Conservation (phyloP, 108 stramenopile species). For the Parmales sp. region DNA sequence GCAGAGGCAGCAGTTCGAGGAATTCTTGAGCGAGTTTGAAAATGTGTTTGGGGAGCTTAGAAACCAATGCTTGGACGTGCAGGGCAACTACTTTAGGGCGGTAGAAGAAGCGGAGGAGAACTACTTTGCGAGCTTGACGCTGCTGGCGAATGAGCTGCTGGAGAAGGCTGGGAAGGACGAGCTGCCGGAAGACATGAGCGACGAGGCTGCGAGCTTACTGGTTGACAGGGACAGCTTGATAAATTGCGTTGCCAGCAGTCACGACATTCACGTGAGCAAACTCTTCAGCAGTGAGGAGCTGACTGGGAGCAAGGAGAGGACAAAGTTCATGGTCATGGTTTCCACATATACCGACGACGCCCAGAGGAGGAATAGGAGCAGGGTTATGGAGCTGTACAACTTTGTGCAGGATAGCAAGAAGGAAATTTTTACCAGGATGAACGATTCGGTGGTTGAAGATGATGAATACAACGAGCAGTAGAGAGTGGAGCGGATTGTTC, state of each 20-base stretch:
- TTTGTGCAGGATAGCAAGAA: slow-evolving; percentile 27
- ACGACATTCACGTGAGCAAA: slow-evolving; percentile 43
- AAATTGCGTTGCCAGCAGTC: slow-evolving; percentile 26
- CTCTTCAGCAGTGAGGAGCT: slow-evolving; percentile 24
- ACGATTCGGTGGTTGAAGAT: slow-evolving; percentile 24
- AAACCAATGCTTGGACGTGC: slow-evolving; percentile 33
- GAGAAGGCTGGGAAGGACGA: slow-evolving; percentile 18
- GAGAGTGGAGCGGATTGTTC: no score
- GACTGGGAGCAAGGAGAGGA: slow-evolving; percentile 28
- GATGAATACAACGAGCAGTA: slow-evolving; percentile 23
- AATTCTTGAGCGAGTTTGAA: slow-evolving; percentile 42
- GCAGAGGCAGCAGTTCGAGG: slow-evolving; percentile 45
- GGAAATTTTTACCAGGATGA: slow-evolving; percentile 17
- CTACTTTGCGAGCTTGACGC: slow-evolving; percentile 20
- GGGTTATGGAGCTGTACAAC: slow-evolving; percentile 29
- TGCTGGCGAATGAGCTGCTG: slow-evolving; percentile 25
- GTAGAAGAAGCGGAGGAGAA: slow-evolving; percentile 42
- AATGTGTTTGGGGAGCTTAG: slow-evolving; percentile 29
- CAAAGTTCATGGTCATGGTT: not conserved
- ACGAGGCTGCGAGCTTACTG: slow-evolving; percentile 33
- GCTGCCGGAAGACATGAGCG: slow-evolving; percentile 32
- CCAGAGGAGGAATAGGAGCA: slow-evolving; percentile 15
- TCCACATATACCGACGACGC: slow-evolving; percentile 1
- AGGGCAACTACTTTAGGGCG: slow-evolving; percentile 39
- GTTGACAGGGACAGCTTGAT: slow-evolving; percentile 40